Percentiles rank a stretch among this genome's conserved stretches.
These are phyloP conservation scores for Lepidium sativum DNA, from an alignment of 345 rosid genomes.

Conservation along the genomic window DNA sequence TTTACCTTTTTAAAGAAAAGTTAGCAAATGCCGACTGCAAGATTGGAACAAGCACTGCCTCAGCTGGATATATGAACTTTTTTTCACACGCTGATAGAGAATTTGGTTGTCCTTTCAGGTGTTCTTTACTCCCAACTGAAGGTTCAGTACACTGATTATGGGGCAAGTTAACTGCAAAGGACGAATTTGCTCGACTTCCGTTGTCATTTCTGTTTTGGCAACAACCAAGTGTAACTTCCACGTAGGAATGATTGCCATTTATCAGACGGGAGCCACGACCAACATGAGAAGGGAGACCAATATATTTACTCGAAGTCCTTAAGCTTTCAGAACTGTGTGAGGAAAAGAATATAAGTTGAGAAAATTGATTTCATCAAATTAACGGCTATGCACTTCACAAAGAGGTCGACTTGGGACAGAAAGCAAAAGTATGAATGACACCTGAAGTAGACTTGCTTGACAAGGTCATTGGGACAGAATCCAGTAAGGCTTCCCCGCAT, in stretches of 20 bases:
- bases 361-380: neutral
- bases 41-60: constrained; percentile 88
- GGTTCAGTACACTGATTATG: constrained; percentile 58
- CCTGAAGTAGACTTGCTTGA: constrained; percentile 89
- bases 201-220: constrained; percentile 40
- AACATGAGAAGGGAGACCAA: constrained; percentile 60
- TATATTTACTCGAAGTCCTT: constrained; percentile 50
- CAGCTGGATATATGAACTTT: constrained; percentile 78
- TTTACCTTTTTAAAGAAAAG: constrained; percentile 83
- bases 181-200: constrained; percentile 33
- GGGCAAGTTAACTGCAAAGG: constrained; percentile 36
- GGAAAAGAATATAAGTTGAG: constrained; percentile 7
- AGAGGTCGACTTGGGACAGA: neutral
- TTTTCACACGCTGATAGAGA: constrained; percentile 38
- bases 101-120: constrained; percentile 43
- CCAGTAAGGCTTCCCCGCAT: constrained; percentile 91
- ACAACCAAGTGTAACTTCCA: constrained; percentile 84
- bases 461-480: constrained; percentile 83
- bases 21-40: constrained; percentile 74
- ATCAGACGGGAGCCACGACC: constrained; percentile 55
- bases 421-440: constrained; percentile 15
- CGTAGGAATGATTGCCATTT: constrained; percentile 62
- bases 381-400: neutral
- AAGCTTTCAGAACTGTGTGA: constrained; percentile 51
- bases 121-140: constrained; percentile 45